Conservation (phyloP, 208 protist genomes). For the Trypanosoma scelopori region DNA sequence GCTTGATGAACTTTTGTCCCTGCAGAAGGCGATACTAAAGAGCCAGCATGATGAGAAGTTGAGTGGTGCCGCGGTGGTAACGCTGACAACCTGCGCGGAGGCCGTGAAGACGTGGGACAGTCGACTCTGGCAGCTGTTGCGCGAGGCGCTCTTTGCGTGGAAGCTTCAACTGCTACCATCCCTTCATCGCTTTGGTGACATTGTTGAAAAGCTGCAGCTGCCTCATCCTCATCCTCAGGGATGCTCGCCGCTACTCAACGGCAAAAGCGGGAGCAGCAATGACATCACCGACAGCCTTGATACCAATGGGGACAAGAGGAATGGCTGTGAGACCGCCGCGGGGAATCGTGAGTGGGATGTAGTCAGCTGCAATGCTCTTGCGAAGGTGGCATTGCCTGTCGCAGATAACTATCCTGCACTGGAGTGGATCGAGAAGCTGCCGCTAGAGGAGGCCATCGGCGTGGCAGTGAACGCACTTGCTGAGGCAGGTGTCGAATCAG, state of each 20-base stretch:
- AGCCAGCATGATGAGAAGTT: slow-evolving; percentile 3
- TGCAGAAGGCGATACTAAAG: slow-evolving; percentile 10
- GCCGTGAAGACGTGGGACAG: not conserved
- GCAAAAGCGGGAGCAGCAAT: too few species aligned
- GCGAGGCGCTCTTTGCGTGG: slow-evolving; percentile 1
- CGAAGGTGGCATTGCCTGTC: not conserved
- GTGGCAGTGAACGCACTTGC: not conserved
- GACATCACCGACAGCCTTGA: too few species aligned
- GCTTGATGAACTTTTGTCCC: slow-evolving; percentile 4
- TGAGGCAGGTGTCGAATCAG: not conserved
- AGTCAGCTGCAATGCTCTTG: not conserved
- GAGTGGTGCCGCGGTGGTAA: slow-evolving; percentile 7
- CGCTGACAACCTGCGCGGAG: slow-evolving; percentile 1
- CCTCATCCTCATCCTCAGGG: not conserved
- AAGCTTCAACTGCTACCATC: slow-evolving; percentile 7
- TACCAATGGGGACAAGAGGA: too few species aligned
- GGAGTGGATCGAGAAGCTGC: slow-evolving; percentile 6
- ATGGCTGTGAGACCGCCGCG: too few species aligned
- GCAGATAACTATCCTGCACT: not conserved
- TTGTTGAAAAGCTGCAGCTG: not conserved
- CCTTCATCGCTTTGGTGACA: slow-evolving; percentile 3
- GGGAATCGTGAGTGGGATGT: too few species aligned
- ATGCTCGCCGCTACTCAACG: too few species aligned
- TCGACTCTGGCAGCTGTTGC: not conserved
- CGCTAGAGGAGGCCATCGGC: not conserved